A percentile compares a stretch with the other conserved stretches of the same genome.
phyloP scores from a whole-genome alignment of 306 rosid genomes.

The Betula pendula region DNA sequence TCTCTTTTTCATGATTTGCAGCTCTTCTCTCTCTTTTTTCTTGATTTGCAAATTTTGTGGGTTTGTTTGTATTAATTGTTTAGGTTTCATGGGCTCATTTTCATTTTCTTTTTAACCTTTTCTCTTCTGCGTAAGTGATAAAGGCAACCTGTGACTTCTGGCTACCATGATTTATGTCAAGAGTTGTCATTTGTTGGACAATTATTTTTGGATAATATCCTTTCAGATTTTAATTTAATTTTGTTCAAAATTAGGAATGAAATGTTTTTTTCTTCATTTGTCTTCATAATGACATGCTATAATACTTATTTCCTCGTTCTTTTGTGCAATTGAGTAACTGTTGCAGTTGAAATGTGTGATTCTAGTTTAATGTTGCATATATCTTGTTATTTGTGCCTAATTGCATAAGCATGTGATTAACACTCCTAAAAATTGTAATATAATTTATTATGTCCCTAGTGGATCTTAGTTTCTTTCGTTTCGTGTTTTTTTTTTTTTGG shows the following conservation, averaged over 20 bases:
- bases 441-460: not conserved
- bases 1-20: too few relatives aligned
- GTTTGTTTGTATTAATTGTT: too few relatives aligned
- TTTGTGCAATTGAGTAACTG: not conserved
- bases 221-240: constrained; percentile 37
- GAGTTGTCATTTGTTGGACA: constrained; percentile 55
- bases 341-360: not conserved
- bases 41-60: too few relatives aligned
- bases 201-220: constrained; percentile 41
- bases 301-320: constrained; percentile 14
- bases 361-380: not conserved
- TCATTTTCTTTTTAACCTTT: constrained; percentile 29
- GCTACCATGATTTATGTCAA: constrained; percentile 54
- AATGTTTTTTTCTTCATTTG: constrained; percentile 16
- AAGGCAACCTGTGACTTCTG: constrained; percentile 43
- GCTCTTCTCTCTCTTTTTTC: too few relatives aligned
- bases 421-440: not conserved
- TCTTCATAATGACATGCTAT: constrained; percentile 15
- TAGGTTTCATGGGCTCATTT: too few relatives aligned
- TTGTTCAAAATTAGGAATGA: constrained; percentile 28
- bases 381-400: not conserved
- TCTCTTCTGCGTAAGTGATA: constrained; percentile 50
- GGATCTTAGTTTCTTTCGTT: not conserved
- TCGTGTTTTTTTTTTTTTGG: not conserved
- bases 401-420: not conserved